phyloP scores from a whole-genome alignment of 768 basidiomycete genomes.

The Boletus sp. region DNA sequence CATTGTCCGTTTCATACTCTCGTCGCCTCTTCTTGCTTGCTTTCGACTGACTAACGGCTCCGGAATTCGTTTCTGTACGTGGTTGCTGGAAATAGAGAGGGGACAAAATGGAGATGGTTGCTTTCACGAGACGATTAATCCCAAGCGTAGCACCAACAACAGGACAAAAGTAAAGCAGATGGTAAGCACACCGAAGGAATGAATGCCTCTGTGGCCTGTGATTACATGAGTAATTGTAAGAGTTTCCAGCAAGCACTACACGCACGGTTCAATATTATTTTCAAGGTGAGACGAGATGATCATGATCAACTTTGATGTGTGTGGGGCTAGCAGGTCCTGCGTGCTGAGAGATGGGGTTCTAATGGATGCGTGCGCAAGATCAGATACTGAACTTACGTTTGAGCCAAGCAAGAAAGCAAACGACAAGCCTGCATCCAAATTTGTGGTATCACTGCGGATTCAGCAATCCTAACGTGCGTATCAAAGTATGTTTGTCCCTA shows the following conservation, averaged over 20 bases:
- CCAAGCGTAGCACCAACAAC: constrained; percentile 48
- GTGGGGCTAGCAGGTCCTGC: constrained; percentile 52
- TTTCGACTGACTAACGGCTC: constrained; percentile 33
- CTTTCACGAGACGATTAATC: constrained; percentile 53
- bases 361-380: not conserved
- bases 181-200: constrained; percentile 45
- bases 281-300: constrained; percentile 63
- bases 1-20: constrained; percentile 73
- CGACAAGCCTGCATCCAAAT: constrained; percentile 55
- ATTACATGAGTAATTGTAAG: constrained; percentile 5
- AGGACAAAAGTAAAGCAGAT: constrained; percentile 43
- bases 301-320: constrained; percentile 51
- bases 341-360: constrained; percentile 38
- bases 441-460: constrained; percentile 43
- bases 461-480: constrained; percentile 49
- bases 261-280: constrained; percentile 49
- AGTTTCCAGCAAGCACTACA: not conserved
- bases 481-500: constrained; percentile 55
- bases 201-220: constrained; percentile 38
- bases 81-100: constrained; percentile 44
- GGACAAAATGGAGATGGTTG: constrained; percentile 49
- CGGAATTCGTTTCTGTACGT: constrained; percentile 27
- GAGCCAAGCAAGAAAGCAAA: constrained; percentile 47
- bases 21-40: constrained; percentile 69
- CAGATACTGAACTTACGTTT: constrained; percentile 40